A percentile compares a stretch with the other conserved stretches of the same genome.
Evolutionary conservation across 2,329 filamentous ascomycete genomes (phyloP).

Genomic region (Talaromyces rugulosus): DNA sequence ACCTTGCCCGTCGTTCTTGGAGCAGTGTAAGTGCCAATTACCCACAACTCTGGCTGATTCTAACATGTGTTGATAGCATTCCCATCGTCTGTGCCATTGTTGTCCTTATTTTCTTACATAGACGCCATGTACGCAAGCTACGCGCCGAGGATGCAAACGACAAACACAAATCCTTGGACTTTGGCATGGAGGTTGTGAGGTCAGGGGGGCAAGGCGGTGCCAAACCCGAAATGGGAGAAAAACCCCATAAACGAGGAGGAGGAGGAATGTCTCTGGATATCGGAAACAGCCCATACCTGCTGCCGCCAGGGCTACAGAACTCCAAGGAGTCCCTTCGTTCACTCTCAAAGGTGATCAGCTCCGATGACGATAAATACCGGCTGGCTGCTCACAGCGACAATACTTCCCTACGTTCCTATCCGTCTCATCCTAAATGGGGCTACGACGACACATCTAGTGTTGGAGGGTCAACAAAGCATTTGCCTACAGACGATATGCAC

Average conservation of each 20-base stretch:
- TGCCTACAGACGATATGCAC: slow-evolving; percentile 41
- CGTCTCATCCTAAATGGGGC: slow-evolving; percentile 27
- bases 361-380: slow-evolving; percentile 81
- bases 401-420: slow-evolving; percentile 31
- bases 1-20: slow-evolving; percentile 65
- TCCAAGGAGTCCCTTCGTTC: slow-evolving; percentile 86
- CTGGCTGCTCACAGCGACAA: slow-evolving; percentile 49
- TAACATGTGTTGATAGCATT: slow-evolving; percentile 56
- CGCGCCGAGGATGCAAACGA: slow-evolving; percentile 76
- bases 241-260: slow-evolving; percentile 45
- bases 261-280: slow-evolving; percentile 60
- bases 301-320: slow-evolving; percentile 74
- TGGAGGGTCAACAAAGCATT: slow-evolving; percentile 46
- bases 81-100: slow-evolving; percentile 65
- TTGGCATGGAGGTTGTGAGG: slow-evolving; percentile 64
- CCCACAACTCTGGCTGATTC: slow-evolving; percentile 2
- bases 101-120: slow-evolving; percentile 72
- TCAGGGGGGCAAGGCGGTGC: slow-evolving; percentile 38
- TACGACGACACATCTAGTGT: slow-evolving; percentile 51
- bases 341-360: slow-evolving; percentile 69
- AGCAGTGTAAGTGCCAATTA: slow-evolving; percentile 58
- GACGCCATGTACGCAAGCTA: slow-evolving; percentile 68
- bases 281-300: slow-evolving; percentile 74
- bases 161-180: slow-evolving; percentile 87
- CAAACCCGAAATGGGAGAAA: slow-evolving; percentile 55